Base-by-base conservation (phyloP, 257 asterid genomes). In the Leptodermis oblonga region DNA sequence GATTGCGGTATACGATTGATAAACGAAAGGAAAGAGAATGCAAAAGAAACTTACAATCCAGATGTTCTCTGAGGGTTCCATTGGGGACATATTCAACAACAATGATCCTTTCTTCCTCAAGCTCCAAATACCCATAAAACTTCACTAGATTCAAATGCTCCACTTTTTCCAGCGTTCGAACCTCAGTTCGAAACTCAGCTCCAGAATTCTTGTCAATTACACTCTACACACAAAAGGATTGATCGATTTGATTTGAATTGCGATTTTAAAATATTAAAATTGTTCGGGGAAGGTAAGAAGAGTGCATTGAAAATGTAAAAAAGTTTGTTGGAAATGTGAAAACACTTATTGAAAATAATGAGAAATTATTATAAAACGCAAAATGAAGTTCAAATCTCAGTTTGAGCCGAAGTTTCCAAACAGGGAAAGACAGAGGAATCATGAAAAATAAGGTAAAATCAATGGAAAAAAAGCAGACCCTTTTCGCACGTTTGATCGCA, bases 401-500 rank as follows among this genome's bases (percentile, higher is more conserved):
- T n/a, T n/a, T n/a, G n/a, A n/a, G n/a, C n/a, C n/a, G n/a, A n/a
- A n/a, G n/a, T n/a, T n/a, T n/a, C n/a, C n/a, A n/a, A n/a, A n/a
- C n/a, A n/a, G n/a, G n/a, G n/a, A n/a, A n/a, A n/a, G n/a, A n/a
- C n/a, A n/a, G n/a, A n/a, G n/a, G n/a, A n/a, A n/a, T n/a, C n/a
- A n/a, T n/a, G n/a, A n/a, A n/a, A n/a, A n/a, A n/a, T n/a, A n/a
- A n/a, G n/a, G n/a, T n/a, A n/a, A n/a, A n/a, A n/a, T n/a, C n/a
- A 36, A 64, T 39, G 37, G 55, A n/a, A 46, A 55, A 36, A 56
- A 62, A 33, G n/a, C 76, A 42, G 70, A 87, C 99, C 88, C 83
- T 91, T 81, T 94, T 91, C 28, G 97, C 96, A 6, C 99, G 97
- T 72, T 94, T 94, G 68, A 94, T 76, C 26, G 99, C 99, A 64